Evolutionary conservation across 352 stramenopile species (phyloP), one percentile per base, ranked within the genome.

Genomic region (Globisporangium uncinulatum): DNA sequence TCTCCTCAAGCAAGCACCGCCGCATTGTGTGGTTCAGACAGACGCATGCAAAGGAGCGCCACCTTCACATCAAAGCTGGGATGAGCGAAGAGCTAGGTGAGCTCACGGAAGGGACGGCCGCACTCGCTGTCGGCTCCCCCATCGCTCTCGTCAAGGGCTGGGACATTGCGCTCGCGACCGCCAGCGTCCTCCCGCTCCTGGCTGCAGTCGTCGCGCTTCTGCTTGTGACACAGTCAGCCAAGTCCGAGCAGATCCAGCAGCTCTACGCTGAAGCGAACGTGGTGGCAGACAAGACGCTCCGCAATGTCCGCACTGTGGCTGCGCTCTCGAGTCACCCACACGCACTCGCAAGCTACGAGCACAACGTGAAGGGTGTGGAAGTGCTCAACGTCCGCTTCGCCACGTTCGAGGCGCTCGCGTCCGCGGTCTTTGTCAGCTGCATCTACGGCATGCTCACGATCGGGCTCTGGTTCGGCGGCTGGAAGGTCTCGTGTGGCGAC

Each of bases 381-480:
- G 63, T 56, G 8, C 37, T 72, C 41, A 44, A 32, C 3, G 19
- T 61, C 5, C 17, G 20, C 9, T 19, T 20, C 13, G 41, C 47
- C 56, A 66, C 61, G 51, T 56, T 61, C 44, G 48, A 24, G 13
- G 19, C 62, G 24, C 49, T 66, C 21, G 37, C 55, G 15, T 46
- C 54, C 37, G 69, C 63, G 1, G 42, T 71, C 46, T 59, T 76
- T n/a, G 44, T 71, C 13, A 56, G 54, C 19, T 70, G 63, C 48
- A 54, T 83, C 39, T 86, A 70, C 71, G 1, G 81, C 48, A 83
- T 78, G 69, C 77, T 74, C 55, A 57, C 70, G 0, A 54, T 57
- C 17, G 76, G 73, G 1, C 59, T 86, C 4, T 86, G 76, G 76
- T 85, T 83, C 53, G 70, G 74, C 15, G 69, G 68, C 11, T 67